phyloP scores from a whole-genome alignment of 345 rosid genomes.

The Angophora floribunda region DNA sequence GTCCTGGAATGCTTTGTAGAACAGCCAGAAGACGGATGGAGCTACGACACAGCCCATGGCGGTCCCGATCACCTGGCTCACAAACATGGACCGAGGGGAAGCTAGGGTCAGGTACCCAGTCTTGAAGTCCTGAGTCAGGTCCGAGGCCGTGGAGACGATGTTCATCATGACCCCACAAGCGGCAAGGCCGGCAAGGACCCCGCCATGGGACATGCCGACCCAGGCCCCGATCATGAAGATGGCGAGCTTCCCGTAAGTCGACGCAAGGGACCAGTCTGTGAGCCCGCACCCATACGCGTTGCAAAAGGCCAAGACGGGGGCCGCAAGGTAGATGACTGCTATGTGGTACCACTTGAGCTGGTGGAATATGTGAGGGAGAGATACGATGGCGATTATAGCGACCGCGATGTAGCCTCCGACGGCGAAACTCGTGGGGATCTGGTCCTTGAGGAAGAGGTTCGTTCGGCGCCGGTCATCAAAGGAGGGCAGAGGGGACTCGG shows the following conservation, averaged over 20 bases:
- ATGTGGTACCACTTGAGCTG: conserved; percentile 69
- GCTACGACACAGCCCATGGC: not conserved
- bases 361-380: conserved; percentile 49
- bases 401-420: conserved; percentile 37
- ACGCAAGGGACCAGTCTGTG: conserved; percentile 82
- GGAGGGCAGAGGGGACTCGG: not conserved
- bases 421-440: conserved; percentile 66
- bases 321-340: conserved; percentile 49
- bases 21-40: not conserved
- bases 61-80: not conserved
- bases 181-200: conserved; percentile 70
- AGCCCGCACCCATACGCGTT: conserved; percentile 86
- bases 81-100: conserved; percentile 1
- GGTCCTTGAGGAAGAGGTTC: conserved; percentile 58
- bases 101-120: not conserved
- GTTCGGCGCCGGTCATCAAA: conserved; percentile 60
- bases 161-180: conserved; percentile 94
- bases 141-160: conserved; percentile 86
- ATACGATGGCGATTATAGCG: conserved; percentile 33
- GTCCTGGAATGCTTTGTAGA: conserved; percentile 16
- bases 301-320: conserved; percentile 68
- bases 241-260: conserved; percentile 76
- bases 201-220: conserved; percentile 59
- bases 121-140: conserved; percentile 6
- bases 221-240: conserved; percentile 63